Evolutionary conservation across 2,329 filamentous ascomycete species (phyloP).

Genomic region (Colletotrichum karsti): DNA sequence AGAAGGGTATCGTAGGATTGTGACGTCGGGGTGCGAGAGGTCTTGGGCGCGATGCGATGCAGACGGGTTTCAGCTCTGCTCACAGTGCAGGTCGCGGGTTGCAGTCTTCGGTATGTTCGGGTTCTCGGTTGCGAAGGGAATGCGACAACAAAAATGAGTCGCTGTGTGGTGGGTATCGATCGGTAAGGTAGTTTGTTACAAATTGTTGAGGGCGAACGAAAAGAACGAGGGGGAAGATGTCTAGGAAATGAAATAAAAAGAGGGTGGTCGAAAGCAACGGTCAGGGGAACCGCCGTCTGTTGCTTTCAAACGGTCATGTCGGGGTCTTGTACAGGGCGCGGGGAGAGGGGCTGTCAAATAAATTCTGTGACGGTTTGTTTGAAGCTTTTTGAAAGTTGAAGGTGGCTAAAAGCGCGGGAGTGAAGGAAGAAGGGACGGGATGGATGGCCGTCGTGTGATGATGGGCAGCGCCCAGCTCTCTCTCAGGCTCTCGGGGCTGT

Average conservation of each 20-base stretch:
- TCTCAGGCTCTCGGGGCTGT: constrained; percentile 6
- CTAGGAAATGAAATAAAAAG: not conserved
- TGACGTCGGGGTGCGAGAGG: not conserved
- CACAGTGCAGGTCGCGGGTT: too few relatives aligned
- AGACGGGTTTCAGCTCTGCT: not conserved
- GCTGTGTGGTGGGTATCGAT: too few relatives aligned
- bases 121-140: too few relatives aligned
- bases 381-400: not conserved
- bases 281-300: constrained; percentile 8
- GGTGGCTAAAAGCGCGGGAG: not conserved
- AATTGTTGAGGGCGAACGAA: not conserved
- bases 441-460: not conserved
- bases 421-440: too few relatives aligned
- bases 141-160: too few relatives aligned
- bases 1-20: not conserved
- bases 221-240: not conserved
- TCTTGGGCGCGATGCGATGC: not conserved
- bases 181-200: not conserved
- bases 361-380: not conserved
- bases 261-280: not conserved
- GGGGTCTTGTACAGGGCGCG: not conserved
- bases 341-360: not conserved
- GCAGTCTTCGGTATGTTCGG: too few relatives aligned
- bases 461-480: not conserved
- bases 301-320: constrained; percentile 16